A percentile compares a stretch with the other conserved stretches of the same genome.
Conservation (phyloP, 2,329 filamentous ascomycete species). For the Aureobasidium musti region DNA sequence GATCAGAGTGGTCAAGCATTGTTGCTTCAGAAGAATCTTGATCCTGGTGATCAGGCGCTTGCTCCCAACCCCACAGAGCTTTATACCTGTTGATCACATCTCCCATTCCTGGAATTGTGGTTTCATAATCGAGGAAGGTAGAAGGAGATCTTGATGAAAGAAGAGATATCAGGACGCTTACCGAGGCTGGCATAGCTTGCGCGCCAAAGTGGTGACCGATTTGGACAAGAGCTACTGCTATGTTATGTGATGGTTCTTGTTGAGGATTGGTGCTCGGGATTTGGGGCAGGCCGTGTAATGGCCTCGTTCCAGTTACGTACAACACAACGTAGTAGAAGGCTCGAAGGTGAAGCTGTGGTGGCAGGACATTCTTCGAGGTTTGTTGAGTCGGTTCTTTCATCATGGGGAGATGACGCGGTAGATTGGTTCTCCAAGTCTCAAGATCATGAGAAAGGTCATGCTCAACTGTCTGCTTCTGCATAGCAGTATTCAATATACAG, state of each 20-base stretch:
- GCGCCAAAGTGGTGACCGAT: background rate
- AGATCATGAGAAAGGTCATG: background rate
- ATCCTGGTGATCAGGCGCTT: no score
- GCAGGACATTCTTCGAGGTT: background rate
- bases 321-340: background rate
- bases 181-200: background rate
- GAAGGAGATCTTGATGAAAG: background rate
- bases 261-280: background rate
- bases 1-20: background rate
- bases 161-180: background rate
- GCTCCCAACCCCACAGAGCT: background rate
- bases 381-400: background rate
- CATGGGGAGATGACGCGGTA: background rate
- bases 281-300: background rate
- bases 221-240: background rate
- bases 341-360: conserved; percentile 12
- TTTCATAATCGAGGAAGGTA: no score
- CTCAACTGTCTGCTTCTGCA: background rate
- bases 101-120: background rate
- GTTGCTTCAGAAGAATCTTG: background rate
- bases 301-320: background rate
- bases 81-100: background rate
- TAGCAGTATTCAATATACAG: background rate
- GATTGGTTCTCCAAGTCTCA: background rate
- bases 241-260: background rate